Conservation (phyloP, 2,329 filamentous ascomycete species). For the Madurella mycetomatis region DNA sequence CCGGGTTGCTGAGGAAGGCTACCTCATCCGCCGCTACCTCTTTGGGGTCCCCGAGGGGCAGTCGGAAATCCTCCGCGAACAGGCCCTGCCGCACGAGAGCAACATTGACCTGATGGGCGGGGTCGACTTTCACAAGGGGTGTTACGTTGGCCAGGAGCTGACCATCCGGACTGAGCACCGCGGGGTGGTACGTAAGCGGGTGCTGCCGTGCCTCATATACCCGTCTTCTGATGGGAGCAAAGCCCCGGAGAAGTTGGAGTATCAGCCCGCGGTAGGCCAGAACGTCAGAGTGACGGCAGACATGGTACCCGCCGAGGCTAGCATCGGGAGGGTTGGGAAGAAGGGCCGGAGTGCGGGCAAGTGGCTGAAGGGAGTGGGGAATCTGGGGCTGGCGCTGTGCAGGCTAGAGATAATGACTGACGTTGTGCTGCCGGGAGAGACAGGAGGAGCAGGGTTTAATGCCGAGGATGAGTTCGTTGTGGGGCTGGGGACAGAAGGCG, state of each 20-base stretch:
- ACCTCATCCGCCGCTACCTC: slow-evolving; percentile 72
- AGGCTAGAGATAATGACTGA: slow-evolving; percentile 89
- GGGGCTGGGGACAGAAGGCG: slow-evolving; percentile 2
- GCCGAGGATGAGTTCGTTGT: slow-evolving; percentile 60
- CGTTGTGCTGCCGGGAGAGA: slow-evolving; percentile 63
- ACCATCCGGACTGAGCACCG: slow-evolving; percentile 94
- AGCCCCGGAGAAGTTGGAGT: slow-evolving; percentile 8
- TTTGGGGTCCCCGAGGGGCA: slow-evolving; percentile 83
- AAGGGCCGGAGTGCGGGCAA: slow-evolving; percentile 72
- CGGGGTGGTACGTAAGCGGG: slow-evolving; percentile 85
- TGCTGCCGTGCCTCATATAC: slow-evolving; percentile 77
- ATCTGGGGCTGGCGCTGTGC: slow-evolving; percentile 82
- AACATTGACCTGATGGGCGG: slow-evolving; percentile 84
- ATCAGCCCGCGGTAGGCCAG: neutral
- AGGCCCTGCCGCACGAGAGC: slow-evolving; percentile 77
- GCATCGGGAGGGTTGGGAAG: slow-evolving; percentile 49
- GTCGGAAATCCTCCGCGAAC: slow-evolving; percentile 65
- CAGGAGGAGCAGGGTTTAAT: slow-evolving; percentile 57
- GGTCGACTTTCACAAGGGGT: slow-evolving; percentile 92
- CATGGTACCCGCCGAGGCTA: slow-evolving; percentile 41
- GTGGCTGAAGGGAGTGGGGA: slow-evolving; percentile 73
- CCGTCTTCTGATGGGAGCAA: slow-evolving; percentile 32
- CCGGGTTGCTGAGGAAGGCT: slow-evolving; percentile 49
- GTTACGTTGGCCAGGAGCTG: slow-evolving; percentile 94
- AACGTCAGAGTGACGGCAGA: slow-evolving; percentile 25